These are phyloP conservation scores for Eurotiales sp. DNA, from an alignment of 2,329 filamentous ascomycete genomes.

Conservation along the genomic window DNA sequence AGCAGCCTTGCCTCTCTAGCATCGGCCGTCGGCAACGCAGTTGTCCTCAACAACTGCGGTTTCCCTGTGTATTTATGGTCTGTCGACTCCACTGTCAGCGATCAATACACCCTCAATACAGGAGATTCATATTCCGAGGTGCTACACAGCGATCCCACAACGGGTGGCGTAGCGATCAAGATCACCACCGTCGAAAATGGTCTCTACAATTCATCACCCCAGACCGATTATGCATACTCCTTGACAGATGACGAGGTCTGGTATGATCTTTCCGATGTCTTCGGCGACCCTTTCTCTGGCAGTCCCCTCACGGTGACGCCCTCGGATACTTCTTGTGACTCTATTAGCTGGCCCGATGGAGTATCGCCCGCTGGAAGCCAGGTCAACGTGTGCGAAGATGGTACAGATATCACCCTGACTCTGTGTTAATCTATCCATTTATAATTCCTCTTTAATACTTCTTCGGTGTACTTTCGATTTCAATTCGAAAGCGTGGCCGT, in stretches of 20 bases:
- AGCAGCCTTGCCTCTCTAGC: constrained; percentile 30
- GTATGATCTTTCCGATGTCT: constrained; percentile 44
- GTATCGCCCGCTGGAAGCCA: constrained; percentile 28
- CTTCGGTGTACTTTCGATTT: neutral
- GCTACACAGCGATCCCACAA: constrained; percentile 32
- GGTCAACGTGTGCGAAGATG: constrained; percentile 26
- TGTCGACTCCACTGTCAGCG: constrained; percentile 32
- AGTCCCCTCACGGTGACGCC: constrained; percentile 23
- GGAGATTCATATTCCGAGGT: constrained; percentile 33
- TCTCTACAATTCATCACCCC: constrained; percentile 32
- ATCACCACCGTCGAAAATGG: constrained; percentile 35
- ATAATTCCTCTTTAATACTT: neutral
- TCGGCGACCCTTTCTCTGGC: constrained; percentile 39
- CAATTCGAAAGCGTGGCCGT: no score
- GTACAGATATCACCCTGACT: constrained; percentile 26
- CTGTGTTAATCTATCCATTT: constrained; percentile 20
- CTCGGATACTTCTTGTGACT: constrained; percentile 22
- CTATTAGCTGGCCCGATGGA: constrained; percentile 31
- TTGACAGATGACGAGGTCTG: constrained; percentile 34
- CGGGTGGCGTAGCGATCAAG: constrained; percentile 43
- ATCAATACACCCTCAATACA: constrained; percentile 27
- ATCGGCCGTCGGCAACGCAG: constrained; percentile 34
- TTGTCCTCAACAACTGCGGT: constrained; percentile 38
- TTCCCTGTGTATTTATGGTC: constrained; percentile 37
- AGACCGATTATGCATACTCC: constrained; percentile 42